Percentiles rank a stretch among this genome's conserved stretches.
Evolutionary conservation across 495 filamentous ascomycete species (phyloP).

Genomic region (Annulohypoxylon nitens): DNA sequence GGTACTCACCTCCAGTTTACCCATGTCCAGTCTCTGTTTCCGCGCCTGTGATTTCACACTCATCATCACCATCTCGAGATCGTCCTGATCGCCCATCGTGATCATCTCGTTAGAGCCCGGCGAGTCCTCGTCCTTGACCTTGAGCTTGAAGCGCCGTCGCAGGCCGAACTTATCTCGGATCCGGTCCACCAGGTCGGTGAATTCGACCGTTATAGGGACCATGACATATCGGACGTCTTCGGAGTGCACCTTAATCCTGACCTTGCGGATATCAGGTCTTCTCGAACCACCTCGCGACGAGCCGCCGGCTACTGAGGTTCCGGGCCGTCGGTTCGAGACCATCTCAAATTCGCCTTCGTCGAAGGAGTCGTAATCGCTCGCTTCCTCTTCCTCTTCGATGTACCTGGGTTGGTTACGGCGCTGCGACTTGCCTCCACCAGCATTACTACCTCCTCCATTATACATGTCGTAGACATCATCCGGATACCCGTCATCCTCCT

Average conservation of each 20-base stretch:
- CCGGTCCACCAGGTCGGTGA: slow-evolving; percentile 77
- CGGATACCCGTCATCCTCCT: slow-evolving; percentile 72
- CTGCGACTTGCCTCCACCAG: slow-evolving; percentile 54
- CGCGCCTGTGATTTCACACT: slow-evolving; percentile 74
- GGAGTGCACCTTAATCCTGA: slow-evolving; percentile 90
- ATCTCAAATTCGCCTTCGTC: slow-evolving; percentile 90
- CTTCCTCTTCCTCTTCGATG: slow-evolving; percentile 79
- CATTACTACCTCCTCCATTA: slow-evolving; percentile 42
- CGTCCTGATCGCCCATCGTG: slow-evolving; percentile 96
- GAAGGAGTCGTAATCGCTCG: slow-evolving; percentile 75
- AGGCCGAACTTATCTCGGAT: slow-evolving; percentile 89
- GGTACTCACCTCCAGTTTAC: slow-evolving; percentile 92
- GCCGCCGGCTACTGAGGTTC: slow-evolving; percentile 52
- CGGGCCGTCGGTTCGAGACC: slow-evolving; percentile 64
- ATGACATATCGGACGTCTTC: slow-evolving; percentile 97
- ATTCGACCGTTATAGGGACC: slow-evolving; percentile 78
- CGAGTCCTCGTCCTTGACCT: slow-evolving; percentile 82
- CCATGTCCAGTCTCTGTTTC: slow-evolving; percentile 83
- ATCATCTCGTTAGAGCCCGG: slow-evolving; percentile 86
- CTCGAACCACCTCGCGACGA: slow-evolving; percentile 60
- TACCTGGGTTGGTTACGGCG: slow-evolving; percentile 66
- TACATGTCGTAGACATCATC: slow-evolving; percentile 82
- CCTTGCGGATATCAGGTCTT: slow-evolving; percentile 66
- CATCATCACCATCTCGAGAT: slow-evolving; percentile 86
- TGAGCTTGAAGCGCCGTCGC: slow-evolving; percentile 78